Base-by-base conservation (phyloP, 768 basidiomycete species). In the Tricholoma saponaceum region DNA sequence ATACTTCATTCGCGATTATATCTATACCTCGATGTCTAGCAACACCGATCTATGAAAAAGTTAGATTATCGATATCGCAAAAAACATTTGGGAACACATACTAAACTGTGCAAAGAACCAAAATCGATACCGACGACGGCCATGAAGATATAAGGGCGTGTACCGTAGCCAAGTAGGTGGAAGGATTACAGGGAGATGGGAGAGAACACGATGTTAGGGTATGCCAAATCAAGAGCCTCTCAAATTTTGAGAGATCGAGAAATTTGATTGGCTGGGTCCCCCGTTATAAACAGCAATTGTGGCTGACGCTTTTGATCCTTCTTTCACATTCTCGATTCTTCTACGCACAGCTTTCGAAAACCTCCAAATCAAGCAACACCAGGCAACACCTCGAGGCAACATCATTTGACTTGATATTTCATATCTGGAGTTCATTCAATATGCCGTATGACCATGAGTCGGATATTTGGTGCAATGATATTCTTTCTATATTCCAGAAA, bases 1-100 rank as follows among this genome's bases (percentile, higher is more conserved):
- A 98, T 59, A 95, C 94, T 72, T 99, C 96, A 73, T 99, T 99
- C 59, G 86, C 80, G 78, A 99, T 96, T 74, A 99, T 95, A 82
- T 99, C 96, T 78, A 99, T 96, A 64, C 96, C 96, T 69, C 92
- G 83, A 76, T 92, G 89, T 75, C 95, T 83, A 18, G 95, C 95
- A 62, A 96, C 95, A 78, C 95, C 95, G 71, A 98, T 95, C 92
- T 92, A 62, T 8, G 43, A 33, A 52, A 60, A 60, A 63, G 56
- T 53, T 51, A 43, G 49, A 57, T 51, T 33, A 33, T 43, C 50
- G 41, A 56, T 35, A 46, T 58, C 14, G 43, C 63, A 30, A 50
- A 52, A 53, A 56, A 52, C 51, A 28, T 26, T n/a, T 26, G 20
- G 49, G 23, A 7, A 33, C 20, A 70, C 76, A 37, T 57, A 90